Conservation (phyloP, 805 yeast species). For the Brettanomyces sp. region DNA sequence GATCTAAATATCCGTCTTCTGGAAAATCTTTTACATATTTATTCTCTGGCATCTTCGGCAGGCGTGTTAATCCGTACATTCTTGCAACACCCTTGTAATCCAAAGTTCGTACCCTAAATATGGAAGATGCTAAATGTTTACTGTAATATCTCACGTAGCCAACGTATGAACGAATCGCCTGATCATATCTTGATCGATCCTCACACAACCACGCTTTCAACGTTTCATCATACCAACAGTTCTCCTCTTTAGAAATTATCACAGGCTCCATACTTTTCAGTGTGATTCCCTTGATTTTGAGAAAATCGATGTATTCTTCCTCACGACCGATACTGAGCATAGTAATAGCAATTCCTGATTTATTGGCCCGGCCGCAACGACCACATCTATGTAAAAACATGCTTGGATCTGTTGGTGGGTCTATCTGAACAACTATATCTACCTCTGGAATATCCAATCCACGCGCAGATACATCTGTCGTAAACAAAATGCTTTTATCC, state of each 20-base stretch:
- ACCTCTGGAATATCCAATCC: slow-evolving; percentile 95
- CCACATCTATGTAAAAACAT: slow-evolving; percentile 92
- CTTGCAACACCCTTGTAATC: slow-evolving; percentile 67
- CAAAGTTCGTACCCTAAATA: slow-evolving; percentile 63
- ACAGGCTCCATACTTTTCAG: slow-evolving; percentile 32
- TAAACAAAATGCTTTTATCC: slow-evolving; percentile 56
- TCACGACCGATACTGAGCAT: slow-evolving; percentile 71
- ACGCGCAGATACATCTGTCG: slow-evolving; percentile 98
- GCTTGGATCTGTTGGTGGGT: slow-evolving; percentile 91
- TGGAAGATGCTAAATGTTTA: slow-evolving; percentile 81
- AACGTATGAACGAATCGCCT: slow-evolving; percentile 70
- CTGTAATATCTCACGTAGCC: slow-evolving; percentile 77
- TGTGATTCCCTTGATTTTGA: slow-evolving; percentile 60
- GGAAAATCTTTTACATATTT: slow-evolving; percentile 45
- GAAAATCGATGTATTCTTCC: slow-evolving; percentile 69
- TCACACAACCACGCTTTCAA: slow-evolving; percentile 48
- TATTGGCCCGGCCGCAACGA: slow-evolving; percentile 89
- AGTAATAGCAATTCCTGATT: slow-evolving; percentile 68
- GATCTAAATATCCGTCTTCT: slow-evolving; percentile 65
- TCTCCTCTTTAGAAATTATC: slow-evolving; percentile 7
- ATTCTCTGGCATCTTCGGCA: slow-evolving; percentile 94
- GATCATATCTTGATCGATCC: slow-evolving; percentile 78
- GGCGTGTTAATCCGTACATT: slow-evolving; percentile 69
- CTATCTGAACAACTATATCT: slow-evolving; percentile 86
- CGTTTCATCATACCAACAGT: slow-evolving; percentile 21